Base-by-base conservation (phyloP, 1,284 basidiomycete species). In the Trichosporon sp. region DNA sequence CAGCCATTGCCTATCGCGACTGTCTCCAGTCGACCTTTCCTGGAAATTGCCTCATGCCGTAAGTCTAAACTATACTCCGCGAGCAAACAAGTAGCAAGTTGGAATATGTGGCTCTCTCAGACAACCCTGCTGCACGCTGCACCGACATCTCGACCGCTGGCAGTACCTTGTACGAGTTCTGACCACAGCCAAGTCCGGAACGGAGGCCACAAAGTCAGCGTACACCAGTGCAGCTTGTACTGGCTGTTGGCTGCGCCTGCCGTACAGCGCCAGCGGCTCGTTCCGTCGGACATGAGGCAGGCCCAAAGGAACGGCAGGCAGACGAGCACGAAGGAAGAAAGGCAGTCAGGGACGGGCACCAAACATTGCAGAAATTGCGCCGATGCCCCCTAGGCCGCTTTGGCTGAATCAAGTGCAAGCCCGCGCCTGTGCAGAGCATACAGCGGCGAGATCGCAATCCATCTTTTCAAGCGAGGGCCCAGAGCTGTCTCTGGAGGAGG, bases 31-130 rank as follows among this genome's bases (percentile, higher is more conserved):
- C 11, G 4, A n/a, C 16, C 43, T 46, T 46, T 43, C 19, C 51
- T 54, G 51, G 51, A 54, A 54, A 54, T 35, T 35, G 59, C 32
- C 54, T 59, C 32, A 63, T 63, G 59, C 59, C 59, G 59, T 63
- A 63, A 63, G 21, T 7, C 3, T 19, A 54, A 54, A 54, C 51
- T 54, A 54, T 54, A 26, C 51, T 54, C 51, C 51, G 51, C 51
- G 6, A 54, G 16, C 16, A n/a, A 46, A 46, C 43, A 54, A 7
- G 26, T 26, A 26, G 26, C 26, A 26, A 26, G 26, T 4, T 21
- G 8, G 51, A 10, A 26, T 54, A 19, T 46, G 43, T 46, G 21
- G 51, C 51, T 54, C 19, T 54, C 19, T 19, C n/a, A 26, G 26
- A 26, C 26, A 26, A 26, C 26, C 26, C 26, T 26, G 26, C 26